Percentiles rank a stretch among this genome's conserved stretches.
Evolutionary conservation across 768 basidiomycete genomes (phyloP).

Genomic region (Lactarius pseudohatsudake): DNA sequence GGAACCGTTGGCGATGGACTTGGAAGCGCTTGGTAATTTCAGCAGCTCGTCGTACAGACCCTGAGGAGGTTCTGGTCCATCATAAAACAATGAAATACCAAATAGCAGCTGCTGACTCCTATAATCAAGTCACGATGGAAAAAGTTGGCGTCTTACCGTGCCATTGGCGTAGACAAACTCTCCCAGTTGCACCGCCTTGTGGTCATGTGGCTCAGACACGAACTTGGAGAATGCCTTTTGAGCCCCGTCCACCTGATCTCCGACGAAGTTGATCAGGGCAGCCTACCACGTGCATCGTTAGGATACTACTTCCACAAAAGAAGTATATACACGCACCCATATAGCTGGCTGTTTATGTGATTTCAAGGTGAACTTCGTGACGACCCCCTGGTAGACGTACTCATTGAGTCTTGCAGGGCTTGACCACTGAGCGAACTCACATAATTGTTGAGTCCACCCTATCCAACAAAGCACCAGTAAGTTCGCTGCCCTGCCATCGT

Average conservation of each 20-base stretch:
- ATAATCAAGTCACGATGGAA: too few species aligned
- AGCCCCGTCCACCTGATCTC: not conserved
- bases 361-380: conserved; percentile 23
- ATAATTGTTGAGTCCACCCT: conserved; percentile 25
- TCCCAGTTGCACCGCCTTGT: conserved; percentile 8
- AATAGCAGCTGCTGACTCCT: not conserved
- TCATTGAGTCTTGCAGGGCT: not conserved
- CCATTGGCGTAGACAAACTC: conserved; percentile 1
- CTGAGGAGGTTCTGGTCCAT: conserved; percentile 11
- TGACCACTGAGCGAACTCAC: not conserved
- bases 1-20: not conserved
- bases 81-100: conserved; percentile 9
- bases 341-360: conserved; percentile 17
- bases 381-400: conserved; percentile 13
- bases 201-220: conserved; percentile 1
- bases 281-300: conserved; percentile 1
- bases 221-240: conserved; percentile 7
- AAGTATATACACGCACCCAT: conserved; percentile 7
- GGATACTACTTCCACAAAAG: not conserved
- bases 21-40: not conserved
- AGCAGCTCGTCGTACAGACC: conserved; percentile 18
- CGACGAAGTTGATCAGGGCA: conserved; percentile 6
- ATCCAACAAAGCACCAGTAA: not conserved
- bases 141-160: not conserved
- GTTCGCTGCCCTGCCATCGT: not conserved